Base-by-base conservation (phyloP, 2,329 filamentous ascomycete genomes). In the Hypoxylon sp. region DNA sequence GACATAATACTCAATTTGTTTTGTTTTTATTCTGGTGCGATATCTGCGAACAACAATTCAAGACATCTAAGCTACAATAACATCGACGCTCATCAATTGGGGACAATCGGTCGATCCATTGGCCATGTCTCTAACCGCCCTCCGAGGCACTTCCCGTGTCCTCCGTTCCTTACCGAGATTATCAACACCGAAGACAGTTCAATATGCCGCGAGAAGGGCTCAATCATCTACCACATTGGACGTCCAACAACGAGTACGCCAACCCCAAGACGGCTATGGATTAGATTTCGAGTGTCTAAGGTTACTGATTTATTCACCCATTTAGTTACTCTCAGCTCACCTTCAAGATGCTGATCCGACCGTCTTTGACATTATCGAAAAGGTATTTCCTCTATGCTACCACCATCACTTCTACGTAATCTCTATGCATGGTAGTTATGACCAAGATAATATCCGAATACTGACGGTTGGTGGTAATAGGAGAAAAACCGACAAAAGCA, bases 401-500 rank as follows among this genome's bases (percentile, higher is more conserved):
- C 17, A 19, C 17, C 24, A 11, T 13, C 37, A 9, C 13, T 14
- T 35, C 47, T 2, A 54, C 46, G 33, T 57, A 9, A 31, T 22
- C 26, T 22, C 46, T 39, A 46, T 37, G 13, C 24, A 44, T 11
- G 29, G 57, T 39, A 53, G 58, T 44, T 35, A 55, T 55, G 29
- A 37, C 11, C 11, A 10, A 17, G 59, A 35, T 44, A 26, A 14
- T 9, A 33, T 29, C 22, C 35, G 44, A 53, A 71, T 63, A 70
- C 63, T 52, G 3, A 63, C n/a, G 22, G 44, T 24, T 10, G 22
- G 31, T 17, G 13, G 17, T n/a, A 67, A 66, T 64, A 97, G 93
- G 96, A 99, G 86, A 98, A 98, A 88, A 88, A 88, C 74, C 89
- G 96, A 74, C 96, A 99, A 82, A 97, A 97, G 82, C 94, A 98